Evolutionary conservation across 495 filamentous ascomycete genomes (phyloP).

Genomic region (Xylaria venustula): DNA sequence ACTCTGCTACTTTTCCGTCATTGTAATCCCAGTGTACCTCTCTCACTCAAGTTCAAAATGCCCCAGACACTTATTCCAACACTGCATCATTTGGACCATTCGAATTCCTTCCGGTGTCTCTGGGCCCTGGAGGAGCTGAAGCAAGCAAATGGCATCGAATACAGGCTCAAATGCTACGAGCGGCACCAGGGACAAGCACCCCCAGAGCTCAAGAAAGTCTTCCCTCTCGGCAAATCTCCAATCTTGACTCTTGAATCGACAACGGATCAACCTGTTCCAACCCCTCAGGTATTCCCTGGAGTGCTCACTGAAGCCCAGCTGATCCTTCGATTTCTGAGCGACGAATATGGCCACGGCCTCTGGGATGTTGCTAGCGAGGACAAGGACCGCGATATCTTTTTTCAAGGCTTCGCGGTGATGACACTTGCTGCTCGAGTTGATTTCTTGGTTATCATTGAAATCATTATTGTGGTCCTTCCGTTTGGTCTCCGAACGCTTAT

Average conservation of each 20-base stretch:
- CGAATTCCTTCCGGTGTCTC: background rate
- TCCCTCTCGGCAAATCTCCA: background rate
- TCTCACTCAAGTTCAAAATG: too few species aligned
- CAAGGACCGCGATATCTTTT: background rate
- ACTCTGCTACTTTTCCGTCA: too few species aligned
- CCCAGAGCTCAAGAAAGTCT: background rate
- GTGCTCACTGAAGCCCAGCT: background rate
- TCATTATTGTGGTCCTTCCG: background rate
- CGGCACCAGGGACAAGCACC: background rate
- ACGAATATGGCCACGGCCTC: background rate
- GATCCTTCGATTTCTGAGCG: background rate
- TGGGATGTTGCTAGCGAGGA: background rate
- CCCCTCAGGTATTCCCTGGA: background rate
- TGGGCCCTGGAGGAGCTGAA: background rate
- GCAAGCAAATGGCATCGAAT: background rate
- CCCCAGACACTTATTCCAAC: background rate
- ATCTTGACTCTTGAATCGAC: constrained; percentile 12
- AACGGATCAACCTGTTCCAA: constrained; percentile 24
- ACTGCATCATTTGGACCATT: background rate
- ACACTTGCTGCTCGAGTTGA: background rate
- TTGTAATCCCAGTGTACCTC: too few species aligned
- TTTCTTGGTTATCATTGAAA: background rate
- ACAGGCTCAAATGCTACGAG: background rate
- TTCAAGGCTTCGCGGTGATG: background rate
- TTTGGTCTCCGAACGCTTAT: background rate